Evolutionary conservation across 805 yeast species (phyloP).

Genomic region (Metschnikowia dekortorum): DNA sequence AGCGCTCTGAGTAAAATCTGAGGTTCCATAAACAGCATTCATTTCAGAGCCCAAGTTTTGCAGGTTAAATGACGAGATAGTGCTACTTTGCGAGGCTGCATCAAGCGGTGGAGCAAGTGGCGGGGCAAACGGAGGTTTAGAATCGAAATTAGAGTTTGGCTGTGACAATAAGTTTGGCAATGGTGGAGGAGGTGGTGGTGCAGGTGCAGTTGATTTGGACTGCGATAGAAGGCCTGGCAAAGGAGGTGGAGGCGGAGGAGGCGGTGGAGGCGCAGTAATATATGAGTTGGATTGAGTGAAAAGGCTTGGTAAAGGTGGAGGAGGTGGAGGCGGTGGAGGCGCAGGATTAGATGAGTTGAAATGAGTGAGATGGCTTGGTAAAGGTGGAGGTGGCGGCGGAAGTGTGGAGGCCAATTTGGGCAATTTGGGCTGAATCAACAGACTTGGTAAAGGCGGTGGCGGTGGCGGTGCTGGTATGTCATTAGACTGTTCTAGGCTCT

Average conservation of each 20-base stretch:
- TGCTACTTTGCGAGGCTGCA: neutral
- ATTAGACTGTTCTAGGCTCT: neutral
- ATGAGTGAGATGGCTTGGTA: conserved; percentile 3
- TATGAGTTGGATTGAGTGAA: neutral
- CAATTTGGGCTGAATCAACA: neutral
- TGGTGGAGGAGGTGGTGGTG: conserved; percentile 19
- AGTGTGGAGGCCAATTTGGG: neutral
- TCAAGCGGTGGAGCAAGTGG: neutral
- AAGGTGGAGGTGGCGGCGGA: conserved; percentile 13
- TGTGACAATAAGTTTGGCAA: conserved; percentile 9
- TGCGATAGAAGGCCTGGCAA: conserved; percentile 8
- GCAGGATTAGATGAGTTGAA: neutral
- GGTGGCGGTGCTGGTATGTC: conserved; percentile 4
- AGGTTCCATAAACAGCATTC: neutral
- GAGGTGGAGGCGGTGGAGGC: conserved; percentile 19
- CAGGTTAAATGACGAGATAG: neutral
- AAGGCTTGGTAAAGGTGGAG: conserved; percentile 17
- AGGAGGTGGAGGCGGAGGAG: conserved; percentile 22
- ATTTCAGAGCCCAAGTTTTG: neutral
- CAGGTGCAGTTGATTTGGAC: neutral
- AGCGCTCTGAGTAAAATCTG: neutral
- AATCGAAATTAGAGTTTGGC: neutral
- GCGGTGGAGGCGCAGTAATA: conserved; percentile 17
- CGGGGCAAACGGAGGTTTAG: neutral
- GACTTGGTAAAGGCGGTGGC: conserved; percentile 12